Conservation (phyloP, 345 rosid species). For the Noccaea caerulescens region DNA sequence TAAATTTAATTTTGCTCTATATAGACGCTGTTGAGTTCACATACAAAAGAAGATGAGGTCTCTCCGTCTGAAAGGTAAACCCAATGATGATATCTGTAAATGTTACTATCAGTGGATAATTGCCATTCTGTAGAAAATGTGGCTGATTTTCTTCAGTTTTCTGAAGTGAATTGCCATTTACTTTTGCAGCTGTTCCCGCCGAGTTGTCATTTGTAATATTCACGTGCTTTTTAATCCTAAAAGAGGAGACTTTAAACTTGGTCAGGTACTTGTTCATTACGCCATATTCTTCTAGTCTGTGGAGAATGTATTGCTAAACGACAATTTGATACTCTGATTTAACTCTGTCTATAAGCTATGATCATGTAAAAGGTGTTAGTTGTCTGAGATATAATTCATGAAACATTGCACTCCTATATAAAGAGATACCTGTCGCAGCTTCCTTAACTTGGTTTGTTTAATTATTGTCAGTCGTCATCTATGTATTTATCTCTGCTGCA, state of each 20-base stretch:
- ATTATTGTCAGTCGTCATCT: constrained; percentile 13
- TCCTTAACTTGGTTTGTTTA: too few species aligned
- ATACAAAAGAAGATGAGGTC: constrained; percentile 40
- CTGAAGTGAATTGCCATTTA: constrained; percentile 21
- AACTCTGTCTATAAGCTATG: not conserved
- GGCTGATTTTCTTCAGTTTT: constrained; percentile 10
- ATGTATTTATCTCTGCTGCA: constrained; percentile 28
- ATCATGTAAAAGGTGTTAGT: constrained; percentile 4
- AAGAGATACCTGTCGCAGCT: too few species aligned
- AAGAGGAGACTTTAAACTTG: constrained; percentile 95
- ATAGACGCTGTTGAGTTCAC: constrained; percentile 53
- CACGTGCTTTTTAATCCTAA: constrained; percentile 95
- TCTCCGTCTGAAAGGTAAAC: constrained; percentile 57
- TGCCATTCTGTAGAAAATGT: constrained; percentile 16
- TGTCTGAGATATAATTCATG: not conserved
- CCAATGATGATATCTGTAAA: not conserved
- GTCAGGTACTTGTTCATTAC: constrained; percentile 63
- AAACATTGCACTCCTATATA: constrained; percentile 19
- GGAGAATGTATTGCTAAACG: not conserved
- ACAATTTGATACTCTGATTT: not conserved
- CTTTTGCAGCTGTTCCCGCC: constrained; percentile 59
- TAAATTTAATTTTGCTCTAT: constrained; percentile 21
- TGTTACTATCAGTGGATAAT: constrained; percentile 23
- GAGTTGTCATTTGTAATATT: constrained; percentile 82
- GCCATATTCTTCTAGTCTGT: constrained; percentile 13